Conservation (phyloP, 2,329 filamentous ascomycete species). For the Calonectria multiphialidica region DNA sequence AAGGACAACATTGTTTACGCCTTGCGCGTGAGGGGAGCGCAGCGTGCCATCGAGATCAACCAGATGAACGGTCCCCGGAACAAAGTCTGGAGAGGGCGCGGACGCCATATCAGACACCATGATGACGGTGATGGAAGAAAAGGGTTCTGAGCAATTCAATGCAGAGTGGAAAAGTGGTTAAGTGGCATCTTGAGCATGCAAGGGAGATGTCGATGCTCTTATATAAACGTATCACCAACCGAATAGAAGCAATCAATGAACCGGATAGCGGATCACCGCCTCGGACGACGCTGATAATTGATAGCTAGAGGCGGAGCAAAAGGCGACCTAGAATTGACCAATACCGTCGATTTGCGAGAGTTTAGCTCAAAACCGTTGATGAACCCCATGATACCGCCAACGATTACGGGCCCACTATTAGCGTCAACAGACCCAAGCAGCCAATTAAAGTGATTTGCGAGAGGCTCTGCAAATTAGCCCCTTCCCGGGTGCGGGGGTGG, state of each 20-base stretch:
- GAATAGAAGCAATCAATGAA: background rate
- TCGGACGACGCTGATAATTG: background rate
- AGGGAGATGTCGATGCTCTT: background rate
- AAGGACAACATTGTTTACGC: background rate
- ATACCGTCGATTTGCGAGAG: background rate
- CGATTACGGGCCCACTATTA: background rate
- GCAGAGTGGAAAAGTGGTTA: too few species aligned
- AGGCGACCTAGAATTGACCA: background rate
- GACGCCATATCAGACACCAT: background rate
- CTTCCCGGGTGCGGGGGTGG: background rate
- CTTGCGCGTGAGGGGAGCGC: constrained; percentile 45
- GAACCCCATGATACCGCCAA: background rate
- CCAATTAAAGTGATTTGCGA: background rate
- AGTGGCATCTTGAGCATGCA: background rate
- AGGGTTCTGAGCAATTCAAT: background rate
- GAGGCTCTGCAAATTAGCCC: background rate
- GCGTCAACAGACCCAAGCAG: background rate
- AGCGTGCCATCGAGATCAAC: constrained; percentile 50
- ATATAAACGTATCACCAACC: background rate
- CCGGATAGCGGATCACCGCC: background rate
- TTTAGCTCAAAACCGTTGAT: background rate
- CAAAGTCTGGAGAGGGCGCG: background rate
- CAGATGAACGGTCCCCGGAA: constrained; percentile 53
- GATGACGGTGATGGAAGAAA: background rate
- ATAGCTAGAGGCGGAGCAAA: background rate